A percentile compares a stretch with the other conserved stretches of the same genome.
Conservation (phyloP, 306 rosid species). For the Pyrus communis region DNA sequence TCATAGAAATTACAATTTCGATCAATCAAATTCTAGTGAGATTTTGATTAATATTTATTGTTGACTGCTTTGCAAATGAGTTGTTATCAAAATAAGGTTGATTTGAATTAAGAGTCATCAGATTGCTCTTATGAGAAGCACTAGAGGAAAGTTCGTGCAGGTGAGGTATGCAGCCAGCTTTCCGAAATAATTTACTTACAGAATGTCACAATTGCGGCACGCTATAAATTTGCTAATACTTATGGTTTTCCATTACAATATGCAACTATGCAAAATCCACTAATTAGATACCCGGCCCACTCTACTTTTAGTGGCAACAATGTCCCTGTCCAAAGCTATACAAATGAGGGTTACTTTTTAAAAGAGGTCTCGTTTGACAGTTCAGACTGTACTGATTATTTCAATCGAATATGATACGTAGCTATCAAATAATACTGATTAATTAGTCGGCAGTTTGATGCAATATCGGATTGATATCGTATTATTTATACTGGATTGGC, state of each 20-base stretch:
- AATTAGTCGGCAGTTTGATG: fast-evolving
- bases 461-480: too few species aligned
- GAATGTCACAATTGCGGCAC: not conserved
- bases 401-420: fast-evolving
- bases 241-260: not conserved
- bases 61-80: not conserved
- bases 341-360: not conserved
- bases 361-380: too few species aligned
- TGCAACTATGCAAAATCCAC: not conserved
- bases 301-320: not conserved
- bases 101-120: not conserved
- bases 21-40: not conserved
- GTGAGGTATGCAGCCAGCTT: not conserved
- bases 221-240: not conserved
- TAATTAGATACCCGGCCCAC: not conserved
- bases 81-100: not conserved
- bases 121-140: not conserved
- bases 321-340: not conserved
- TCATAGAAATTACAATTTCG: not conserved
- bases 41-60: not conserved
- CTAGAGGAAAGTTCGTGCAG: not conserved
- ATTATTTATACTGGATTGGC: too few species aligned
- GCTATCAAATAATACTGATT: fast-evolving
- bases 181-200: not conserved
- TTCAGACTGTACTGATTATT: fast-evolving